Evolutionary conservation across 2,329 filamentous ascomycete genomes (phyloP).

Genomic region (Ascochyta koolunga): DNA sequence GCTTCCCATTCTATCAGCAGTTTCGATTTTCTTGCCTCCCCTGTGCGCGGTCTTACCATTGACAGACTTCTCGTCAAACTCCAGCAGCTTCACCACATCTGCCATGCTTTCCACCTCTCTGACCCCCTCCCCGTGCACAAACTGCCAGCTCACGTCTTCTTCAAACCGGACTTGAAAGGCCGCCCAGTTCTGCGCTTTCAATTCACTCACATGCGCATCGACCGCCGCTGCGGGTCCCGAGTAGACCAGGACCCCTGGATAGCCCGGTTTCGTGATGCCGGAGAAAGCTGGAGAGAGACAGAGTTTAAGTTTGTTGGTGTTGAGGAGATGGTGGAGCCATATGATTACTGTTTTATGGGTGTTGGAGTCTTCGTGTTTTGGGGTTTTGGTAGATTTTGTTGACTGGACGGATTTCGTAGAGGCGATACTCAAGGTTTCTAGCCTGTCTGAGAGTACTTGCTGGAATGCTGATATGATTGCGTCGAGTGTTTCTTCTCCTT

Average conservation of each 20-base stretch:
- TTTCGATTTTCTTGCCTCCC: neutral
- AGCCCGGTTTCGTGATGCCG: conserved; percentile 55
- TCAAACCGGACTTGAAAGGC: conserved; percentile 55
- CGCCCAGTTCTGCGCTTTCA: conserved; percentile 54
- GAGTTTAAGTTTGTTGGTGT: conserved; percentile 54
- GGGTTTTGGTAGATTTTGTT: neutral
- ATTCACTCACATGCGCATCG: conserved; percentile 49
- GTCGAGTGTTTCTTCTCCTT: conserved; percentile 53
- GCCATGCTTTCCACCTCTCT: conserved; percentile 54
- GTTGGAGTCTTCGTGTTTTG: conserved; percentile 21
- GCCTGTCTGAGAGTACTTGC: conserved; percentile 25
- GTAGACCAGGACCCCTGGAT: conserved; percentile 54
- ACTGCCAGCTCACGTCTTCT: conserved; percentile 46
- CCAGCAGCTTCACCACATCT: conserved; percentile 50
- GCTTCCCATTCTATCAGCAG: conserved; percentile 5
- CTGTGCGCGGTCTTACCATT: neutral
- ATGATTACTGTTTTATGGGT: conserved; percentile 48
- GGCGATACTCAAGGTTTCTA: neutral
- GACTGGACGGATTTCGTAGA: neutral
- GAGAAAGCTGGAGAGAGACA: conserved; percentile 48
- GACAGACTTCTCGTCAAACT: conserved; percentile 18
- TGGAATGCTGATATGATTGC: conserved; percentile 50
- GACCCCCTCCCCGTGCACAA: conserved; percentile 49
- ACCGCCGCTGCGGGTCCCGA: conserved; percentile 48
- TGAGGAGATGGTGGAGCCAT: conserved; percentile 56